These are phyloP conservation scores for Termitomyces titanicus DNA, from an alignment of 768 basidiomycete species.

Conservation along the genomic window DNA sequence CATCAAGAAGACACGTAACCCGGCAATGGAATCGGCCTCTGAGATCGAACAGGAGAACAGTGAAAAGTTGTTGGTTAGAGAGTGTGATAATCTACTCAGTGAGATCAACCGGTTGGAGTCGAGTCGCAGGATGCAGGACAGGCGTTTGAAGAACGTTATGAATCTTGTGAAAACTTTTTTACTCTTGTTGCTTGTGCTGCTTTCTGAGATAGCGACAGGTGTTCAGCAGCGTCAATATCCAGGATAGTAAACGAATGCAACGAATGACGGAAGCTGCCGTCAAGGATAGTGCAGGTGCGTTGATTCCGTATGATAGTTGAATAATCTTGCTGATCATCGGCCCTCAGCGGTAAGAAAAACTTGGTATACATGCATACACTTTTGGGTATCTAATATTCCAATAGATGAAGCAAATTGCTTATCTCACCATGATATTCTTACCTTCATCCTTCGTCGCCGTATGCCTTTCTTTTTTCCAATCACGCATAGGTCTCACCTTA, in stretches of 20 bases:
- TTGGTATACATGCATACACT: background rate
- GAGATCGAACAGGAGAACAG: slow-evolving; percentile 26
- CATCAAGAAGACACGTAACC: slow-evolving; percentile 39
- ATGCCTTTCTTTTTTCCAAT: slow-evolving; percentile 10
- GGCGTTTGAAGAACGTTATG: slow-evolving; percentile 49
- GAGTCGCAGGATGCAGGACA: slow-evolving; percentile 42
- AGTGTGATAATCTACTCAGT: slow-evolving; percentile 45
- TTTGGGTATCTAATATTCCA: background rate
- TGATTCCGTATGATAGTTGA: background rate
- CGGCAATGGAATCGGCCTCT: slow-evolving; percentile 40
- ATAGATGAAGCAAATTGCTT: slow-evolving; percentile 56
- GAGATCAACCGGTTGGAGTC: slow-evolving; percentile 46
- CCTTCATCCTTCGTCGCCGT: slow-evolving; percentile 54
- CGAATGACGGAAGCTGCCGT: slow-evolving; percentile 49
- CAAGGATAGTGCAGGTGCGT: slow-evolving; percentile 44
- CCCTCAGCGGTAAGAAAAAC: slow-evolving; percentile 19
- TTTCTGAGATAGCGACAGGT: slow-evolving; percentile 32
- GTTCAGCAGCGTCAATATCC: slow-evolving; percentile 56
- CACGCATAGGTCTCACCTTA: background rate
- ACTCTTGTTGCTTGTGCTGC: background rate
- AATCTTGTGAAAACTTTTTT: slow-evolving; percentile 36
- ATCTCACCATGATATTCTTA: slow-evolving; percentile 59
- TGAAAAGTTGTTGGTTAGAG: slow-evolving; percentile 34
- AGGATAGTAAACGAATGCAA: slow-evolving; percentile 50
- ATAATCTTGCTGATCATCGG: background rate